phyloP scores from a whole-genome alignment of 2,329 filamentous ascomycete species.

The Paraphoma sp. region DNA sequence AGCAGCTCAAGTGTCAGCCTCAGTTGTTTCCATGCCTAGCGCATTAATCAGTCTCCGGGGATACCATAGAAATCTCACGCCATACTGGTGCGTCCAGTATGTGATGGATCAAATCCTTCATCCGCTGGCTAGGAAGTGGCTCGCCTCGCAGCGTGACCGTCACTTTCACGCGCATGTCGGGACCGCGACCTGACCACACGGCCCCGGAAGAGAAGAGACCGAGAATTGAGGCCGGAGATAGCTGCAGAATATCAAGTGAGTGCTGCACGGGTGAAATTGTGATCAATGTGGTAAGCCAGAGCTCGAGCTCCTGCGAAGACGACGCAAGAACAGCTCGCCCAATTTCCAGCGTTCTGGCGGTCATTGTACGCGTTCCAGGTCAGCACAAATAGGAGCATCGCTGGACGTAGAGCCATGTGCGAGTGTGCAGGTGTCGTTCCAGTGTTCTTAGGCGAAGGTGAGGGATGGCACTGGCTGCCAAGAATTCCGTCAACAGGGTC shows the following conservation, averaged over 20 bases:
- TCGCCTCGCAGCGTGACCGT: slow-evolving; percentile 31
- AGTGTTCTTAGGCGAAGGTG: background rate
- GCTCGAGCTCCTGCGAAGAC: slow-evolving; percentile 32
- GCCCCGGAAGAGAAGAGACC: slow-evolving; percentile 28
- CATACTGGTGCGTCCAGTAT: slow-evolving; percentile 40
- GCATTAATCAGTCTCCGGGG: background rate
- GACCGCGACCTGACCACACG: slow-evolving; percentile 43
- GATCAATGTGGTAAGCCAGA: slow-evolving; percentile 46
- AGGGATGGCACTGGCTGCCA: slow-evolving; percentile 17
- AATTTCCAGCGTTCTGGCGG: slow-evolving; percentile 39
- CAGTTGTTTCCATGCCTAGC: slow-evolving; percentile 46
- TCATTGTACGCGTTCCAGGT: slow-evolving; percentile 6
- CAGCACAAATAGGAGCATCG: background rate
- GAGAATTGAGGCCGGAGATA: slow-evolving; percentile 20
- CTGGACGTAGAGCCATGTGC: too few relatives aligned
- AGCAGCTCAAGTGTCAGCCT: slow-evolving; percentile 30
- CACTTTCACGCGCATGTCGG: slow-evolving; percentile 40
- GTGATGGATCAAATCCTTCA: slow-evolving; percentile 25
- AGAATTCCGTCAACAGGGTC: slow-evolving; percentile 12
- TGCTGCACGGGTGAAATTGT: slow-evolving; percentile 39
- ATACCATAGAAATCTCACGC: background rate
- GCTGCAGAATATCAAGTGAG: slow-evolving; percentile 29
- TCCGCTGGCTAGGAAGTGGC: slow-evolving; percentile 24
- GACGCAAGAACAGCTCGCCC: slow-evolving; percentile 42
- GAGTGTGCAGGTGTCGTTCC: background rate